Conservation (phyloP, 257 asterid species). For the Anisodus acutangulus region DNA sequence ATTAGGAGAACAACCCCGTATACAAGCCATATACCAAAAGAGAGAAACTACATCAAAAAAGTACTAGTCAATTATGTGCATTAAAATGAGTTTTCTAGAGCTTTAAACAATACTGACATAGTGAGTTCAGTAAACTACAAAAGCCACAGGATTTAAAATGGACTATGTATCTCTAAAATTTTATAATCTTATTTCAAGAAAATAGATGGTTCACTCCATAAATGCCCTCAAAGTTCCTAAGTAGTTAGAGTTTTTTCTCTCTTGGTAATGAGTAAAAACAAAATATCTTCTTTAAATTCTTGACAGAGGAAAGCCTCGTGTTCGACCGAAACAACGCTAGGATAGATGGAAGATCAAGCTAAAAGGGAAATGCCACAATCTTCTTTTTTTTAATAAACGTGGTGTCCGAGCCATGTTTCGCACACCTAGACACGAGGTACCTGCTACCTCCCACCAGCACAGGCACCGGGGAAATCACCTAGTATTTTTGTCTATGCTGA, state of each 20-base stretch:
- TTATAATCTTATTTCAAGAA: neutral
- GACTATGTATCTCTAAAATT: neutral
- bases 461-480: too few relatives aligned
- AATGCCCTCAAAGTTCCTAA: neutral
- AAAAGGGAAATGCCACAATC: neutral
- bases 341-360: neutral
- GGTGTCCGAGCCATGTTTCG: too few relatives aligned
- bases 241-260: neutral
- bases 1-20: too few relatives aligned
- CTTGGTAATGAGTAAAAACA: neutral
- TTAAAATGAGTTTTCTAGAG: neutral
- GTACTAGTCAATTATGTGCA: neutral
- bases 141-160: neutral
- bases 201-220: neutral
- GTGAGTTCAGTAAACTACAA: neutral
- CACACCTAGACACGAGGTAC: too few relatives aligned
- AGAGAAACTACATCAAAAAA: too few relatives aligned
- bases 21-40: too few relatives aligned
- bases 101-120: neutral
- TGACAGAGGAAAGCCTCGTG: neutral
- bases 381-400: too few relatives aligned
- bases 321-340: neutral
- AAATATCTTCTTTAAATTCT: neutral
- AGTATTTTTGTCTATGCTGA: too few relatives aligned
- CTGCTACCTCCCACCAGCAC: too few relatives aligned